Evolutionary conservation across 768 basidiomycete species (phyloP), one percentile per base, ranked within the genome.

Genomic region (Boletus sp.): DNA sequence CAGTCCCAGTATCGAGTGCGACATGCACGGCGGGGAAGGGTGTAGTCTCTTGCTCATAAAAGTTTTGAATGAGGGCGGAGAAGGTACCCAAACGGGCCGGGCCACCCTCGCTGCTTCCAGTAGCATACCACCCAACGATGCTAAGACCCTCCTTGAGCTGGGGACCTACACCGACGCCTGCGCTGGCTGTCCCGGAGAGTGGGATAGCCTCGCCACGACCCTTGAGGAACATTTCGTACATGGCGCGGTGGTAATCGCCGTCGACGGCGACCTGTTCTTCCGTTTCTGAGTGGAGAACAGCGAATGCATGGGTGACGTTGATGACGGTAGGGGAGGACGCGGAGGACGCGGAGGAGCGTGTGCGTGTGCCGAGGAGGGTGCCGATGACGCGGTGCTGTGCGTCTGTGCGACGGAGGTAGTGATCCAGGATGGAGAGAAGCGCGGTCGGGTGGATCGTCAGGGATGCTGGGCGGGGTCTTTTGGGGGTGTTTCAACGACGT

Each of bases 11-110:
- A 72, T 96, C 91, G 35, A 98, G 76, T 5, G 93, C 87, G 51
- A 98, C 78, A 70, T 98, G 94, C 45, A 98, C 83, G 4, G 96
- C 93, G 32, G 87, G 91, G 69, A 88, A 84, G 3, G 93, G 90
- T 0, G 83, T 78, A 6, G 92, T 93, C 72, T 98, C 93, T 79
- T 90, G 86, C 38, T 90, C 84, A 73, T 97, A 98, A 76, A 97
- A 97, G 73, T 95, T 93, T 79, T 98, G 96, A 67, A 98, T 95
- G 61, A 98, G 82, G 11, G 96, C 93, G 27, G 95, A 95, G 75
- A 93, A 95, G 7, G 91, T 92, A 74, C 95, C 95, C 53, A 98
- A 80, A 33, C 65, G 58, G 3, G 42, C 56, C 44, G 56, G 59
- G n/a, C 57, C 59, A 87, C 54, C 42, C 56, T 68, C 68, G 50